Conservation (phyloP, 2,329 filamentous ascomycete genomes). For the Colletotrichum acutatum region DNA sequence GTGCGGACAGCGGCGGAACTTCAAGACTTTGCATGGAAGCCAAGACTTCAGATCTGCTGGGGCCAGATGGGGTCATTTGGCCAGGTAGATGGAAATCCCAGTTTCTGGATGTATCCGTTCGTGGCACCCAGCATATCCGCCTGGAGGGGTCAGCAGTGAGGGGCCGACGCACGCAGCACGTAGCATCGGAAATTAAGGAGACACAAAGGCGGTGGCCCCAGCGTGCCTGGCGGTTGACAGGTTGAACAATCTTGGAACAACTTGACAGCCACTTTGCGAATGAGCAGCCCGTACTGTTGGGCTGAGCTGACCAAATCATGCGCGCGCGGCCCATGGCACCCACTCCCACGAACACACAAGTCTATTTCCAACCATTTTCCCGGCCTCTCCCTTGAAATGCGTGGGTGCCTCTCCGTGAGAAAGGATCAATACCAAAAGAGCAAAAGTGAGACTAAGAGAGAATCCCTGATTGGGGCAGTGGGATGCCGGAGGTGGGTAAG, state of each 20-base stretch:
- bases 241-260: not conserved
- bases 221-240: not conserved
- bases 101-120: not conserved
- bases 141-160: not conserved
- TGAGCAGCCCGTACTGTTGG: not conserved
- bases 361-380: not conserved
- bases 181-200: conserved; percentile 8
- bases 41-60: not conserved
- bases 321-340: not conserved
- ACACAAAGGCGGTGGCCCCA: not conserved
- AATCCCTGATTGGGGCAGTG: not conserved
- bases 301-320: not conserved
- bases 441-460: not conserved
- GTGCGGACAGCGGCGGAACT: not conserved
- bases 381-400: not conserved
- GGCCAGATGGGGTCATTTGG: not conserved
- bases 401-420: not conserved
- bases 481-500: not conserved
- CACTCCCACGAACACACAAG: not conserved
- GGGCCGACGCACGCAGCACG: not conserved
- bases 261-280: not conserved
- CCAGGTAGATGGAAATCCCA: not conserved
- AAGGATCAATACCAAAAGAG: too few relatives aligned
- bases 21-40: not conserved
- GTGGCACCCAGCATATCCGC: not conserved